phyloP scores from a whole-genome alignment of 169 alveolate species.

The Plasmodium malariae region DNA sequence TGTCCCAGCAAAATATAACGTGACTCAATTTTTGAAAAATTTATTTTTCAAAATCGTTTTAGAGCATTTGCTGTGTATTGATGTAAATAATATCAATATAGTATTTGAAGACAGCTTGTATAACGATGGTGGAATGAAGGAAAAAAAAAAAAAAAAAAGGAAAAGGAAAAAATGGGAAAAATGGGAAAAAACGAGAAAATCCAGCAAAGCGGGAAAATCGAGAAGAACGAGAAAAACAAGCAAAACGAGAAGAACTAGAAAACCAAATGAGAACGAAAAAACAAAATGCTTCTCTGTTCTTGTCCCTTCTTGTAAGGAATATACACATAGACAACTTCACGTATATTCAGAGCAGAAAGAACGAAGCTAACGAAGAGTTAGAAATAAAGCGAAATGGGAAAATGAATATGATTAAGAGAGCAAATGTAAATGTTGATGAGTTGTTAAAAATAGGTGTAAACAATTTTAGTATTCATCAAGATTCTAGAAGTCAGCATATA shows the following conservation, averaged over 20 bases:
- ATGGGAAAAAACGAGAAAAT: too few species aligned
- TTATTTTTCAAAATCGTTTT: not conserved
- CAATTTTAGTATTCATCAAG: constrained; percentile 18
- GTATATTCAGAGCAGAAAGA: constrained; percentile 14
- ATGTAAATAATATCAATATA: constrained; percentile 33
- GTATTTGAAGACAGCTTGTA: constrained; percentile 37
- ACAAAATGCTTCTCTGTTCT: too few species aligned
- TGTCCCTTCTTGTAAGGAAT: constrained; percentile 13
- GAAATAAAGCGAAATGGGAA: not conserved
- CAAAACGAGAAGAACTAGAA: too few species aligned
- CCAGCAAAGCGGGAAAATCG: not conserved
- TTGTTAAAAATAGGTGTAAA: not conserved
- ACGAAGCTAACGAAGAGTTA: not conserved
- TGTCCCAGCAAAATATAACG: not conserved
- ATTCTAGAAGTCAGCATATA: constrained; percentile 25
- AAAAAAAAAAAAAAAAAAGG: too few species aligned
- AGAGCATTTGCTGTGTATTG: constrained; percentile 7
- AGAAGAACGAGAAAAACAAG: too few species aligned
- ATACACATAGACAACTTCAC: constrained; percentile 18
- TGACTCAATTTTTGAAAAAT: constrained; percentile 8
- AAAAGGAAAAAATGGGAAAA: too few species aligned
- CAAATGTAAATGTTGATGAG: not conserved
- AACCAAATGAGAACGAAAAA: too few species aligned
- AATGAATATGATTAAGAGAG: not conserved
- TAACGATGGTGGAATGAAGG: too few species aligned